Base-by-base conservation (phyloP, 305 asterid species). In the Plantago lanceolata region DNA sequence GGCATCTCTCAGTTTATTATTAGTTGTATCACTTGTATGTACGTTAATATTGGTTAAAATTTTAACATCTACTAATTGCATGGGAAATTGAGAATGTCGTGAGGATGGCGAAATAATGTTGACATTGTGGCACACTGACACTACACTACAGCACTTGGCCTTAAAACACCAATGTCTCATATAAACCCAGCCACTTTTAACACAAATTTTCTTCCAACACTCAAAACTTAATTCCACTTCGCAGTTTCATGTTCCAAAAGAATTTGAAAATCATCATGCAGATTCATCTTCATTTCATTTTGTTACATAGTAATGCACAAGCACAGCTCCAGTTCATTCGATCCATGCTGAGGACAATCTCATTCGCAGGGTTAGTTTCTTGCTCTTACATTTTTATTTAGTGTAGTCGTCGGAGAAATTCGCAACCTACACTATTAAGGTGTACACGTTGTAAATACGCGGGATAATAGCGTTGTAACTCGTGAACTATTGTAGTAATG, bases 31-130 rank as follows among this genome's bases (percentile, higher is more conserved):
- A n/a, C n/a, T n/a, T n/a, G n/a, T n/a, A n/a, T n/a, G n/a, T 24
- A 1, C 28, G 28, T 24, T 24, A 24, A 24, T 24, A 24, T 24
- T 24, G 3, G 28, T 24, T 1, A 1, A 24, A 24, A 24, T 24
- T 1, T 1, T 24, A 24, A 24, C 28, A 24, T 24, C 28, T 24
- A n/a, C n/a, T 24, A 24, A 1, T 24, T 24, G 28, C 28, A 24
- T 24, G 28, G 3, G 28, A 24, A 24, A 24, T 24, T 1, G 28
- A 24, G 35, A 28, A 69, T 75, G 94, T 69, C 62, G 81, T 66
- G 66, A 81, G 19, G 37, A 80, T 86, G 94, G 70, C 85, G 35
- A 53, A 64, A 73, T 63, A 74, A 76, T 82, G 90, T 80, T 64
- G 80, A 78, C 90, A 84, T 84, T n/a, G 49, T 33, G 61, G n/a